Percentiles rank a stretch among this genome's conserved stretches.
These are phyloP conservation scores for Volvox carteri DNA, from an alignment of 163 green algal genomes.

Conservation along the genomic window DNA sequence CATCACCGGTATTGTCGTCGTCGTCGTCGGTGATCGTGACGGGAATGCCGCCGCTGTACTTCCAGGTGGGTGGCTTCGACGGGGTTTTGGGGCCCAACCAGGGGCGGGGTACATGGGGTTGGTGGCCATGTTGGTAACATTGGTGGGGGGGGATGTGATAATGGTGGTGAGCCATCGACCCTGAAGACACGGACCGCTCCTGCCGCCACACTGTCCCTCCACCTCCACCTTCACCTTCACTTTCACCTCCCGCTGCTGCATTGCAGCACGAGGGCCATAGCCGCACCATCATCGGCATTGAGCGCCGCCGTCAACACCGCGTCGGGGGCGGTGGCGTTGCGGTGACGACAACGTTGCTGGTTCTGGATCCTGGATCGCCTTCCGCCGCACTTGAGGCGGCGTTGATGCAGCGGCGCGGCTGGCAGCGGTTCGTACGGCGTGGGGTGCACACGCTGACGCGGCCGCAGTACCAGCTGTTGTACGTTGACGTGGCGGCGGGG, in stretches of 20 bases:
- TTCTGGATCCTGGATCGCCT: conserved; percentile 71
- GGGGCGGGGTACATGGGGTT: no score
- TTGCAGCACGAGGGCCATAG: conserved; percentile 92
- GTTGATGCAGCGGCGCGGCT: conserved; percentile 53
- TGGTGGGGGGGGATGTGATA: no score
- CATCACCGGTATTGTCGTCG: neutral
- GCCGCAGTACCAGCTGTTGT: conserved; percentile 79
- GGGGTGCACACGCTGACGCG: conserved; percentile 70
- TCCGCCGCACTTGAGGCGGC: conserved; percentile 38
- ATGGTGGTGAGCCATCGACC: no score
- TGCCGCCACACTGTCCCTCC: no score
- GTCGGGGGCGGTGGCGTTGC: neutral
- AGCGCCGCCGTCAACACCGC: conserved; percentile 56
- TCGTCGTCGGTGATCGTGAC: conserved; percentile 22
- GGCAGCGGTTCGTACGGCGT: conserved; percentile 67
- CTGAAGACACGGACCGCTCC: no score
- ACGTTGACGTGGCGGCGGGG: conserved; percentile 33
- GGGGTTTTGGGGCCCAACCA: no score
- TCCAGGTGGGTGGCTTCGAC: conserved; percentile 72
- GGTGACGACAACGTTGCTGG: conserved; percentile 64
- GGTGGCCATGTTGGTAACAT: no score
- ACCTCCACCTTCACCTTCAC: no score
- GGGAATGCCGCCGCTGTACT: conserved; percentile 84
- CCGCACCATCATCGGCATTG: conserved; percentile 90
- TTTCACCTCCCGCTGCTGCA: no score